phyloP scores from a whole-genome alignment of 2,329 filamentous ascomycete genomes.

The Talaromyces sp. region DNA sequence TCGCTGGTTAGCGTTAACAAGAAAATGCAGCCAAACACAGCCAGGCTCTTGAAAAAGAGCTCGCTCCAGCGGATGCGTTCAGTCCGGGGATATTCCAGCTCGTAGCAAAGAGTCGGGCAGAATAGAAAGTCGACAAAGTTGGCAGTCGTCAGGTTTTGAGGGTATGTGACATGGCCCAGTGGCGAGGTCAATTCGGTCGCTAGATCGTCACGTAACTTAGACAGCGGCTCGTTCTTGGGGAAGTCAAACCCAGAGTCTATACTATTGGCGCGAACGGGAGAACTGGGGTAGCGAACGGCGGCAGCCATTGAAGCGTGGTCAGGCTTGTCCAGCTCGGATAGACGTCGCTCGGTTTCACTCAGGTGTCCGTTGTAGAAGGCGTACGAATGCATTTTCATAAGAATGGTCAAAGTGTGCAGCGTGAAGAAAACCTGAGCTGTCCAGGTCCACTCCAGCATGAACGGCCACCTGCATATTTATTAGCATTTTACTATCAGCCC shows the following conservation, averaged over 20 bases:
- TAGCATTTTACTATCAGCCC: neutral
- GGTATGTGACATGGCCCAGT: constrained; percentile 83
- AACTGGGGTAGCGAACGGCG: constrained; percentile 69
- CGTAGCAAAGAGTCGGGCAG: constrained; percentile 95
- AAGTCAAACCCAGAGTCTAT: constrained; percentile 24
- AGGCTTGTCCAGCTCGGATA: constrained; percentile 72
- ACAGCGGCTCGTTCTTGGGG: constrained; percentile 50
- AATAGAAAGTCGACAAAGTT: constrained; percentile 86
- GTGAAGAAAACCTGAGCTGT: constrained; percentile 94
- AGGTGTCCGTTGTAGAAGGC: constrained; percentile 97
- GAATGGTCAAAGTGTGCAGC: constrained; percentile 79
- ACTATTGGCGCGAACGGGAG: constrained; percentile 28
- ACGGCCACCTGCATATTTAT: constrained; percentile 57
- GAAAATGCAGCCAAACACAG: constrained; percentile 95
- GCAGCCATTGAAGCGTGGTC: constrained; percentile 54
- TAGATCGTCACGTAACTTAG: constrained; percentile 74
- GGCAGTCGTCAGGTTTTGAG: constrained; percentile 71
- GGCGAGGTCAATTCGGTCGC: constrained; percentile 88
- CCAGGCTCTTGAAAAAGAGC: constrained; percentile 76
- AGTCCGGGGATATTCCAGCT: constrained; percentile 88
- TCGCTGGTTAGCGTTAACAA: constrained; percentile 85
- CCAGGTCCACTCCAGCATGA: constrained; percentile 87
- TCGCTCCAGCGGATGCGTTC: constrained; percentile 70
- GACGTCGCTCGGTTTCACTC: constrained; percentile 74
- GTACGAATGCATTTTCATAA: constrained; percentile 99